Conservation (phyloP, 208 protist species). For the Trichomonas vaginalis region DNA sequence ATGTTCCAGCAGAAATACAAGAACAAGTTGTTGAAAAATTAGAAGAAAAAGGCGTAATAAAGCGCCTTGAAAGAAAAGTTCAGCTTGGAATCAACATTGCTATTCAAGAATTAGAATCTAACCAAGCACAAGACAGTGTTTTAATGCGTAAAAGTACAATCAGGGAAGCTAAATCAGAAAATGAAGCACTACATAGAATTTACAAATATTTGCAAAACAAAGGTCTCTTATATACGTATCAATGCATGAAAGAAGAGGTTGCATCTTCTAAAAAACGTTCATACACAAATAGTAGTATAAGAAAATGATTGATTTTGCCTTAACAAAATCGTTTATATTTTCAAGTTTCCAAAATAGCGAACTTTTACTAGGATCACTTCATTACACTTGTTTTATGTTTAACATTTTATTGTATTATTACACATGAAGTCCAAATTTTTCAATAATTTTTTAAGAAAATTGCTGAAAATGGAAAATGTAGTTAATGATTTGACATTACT, state of each 20-base stretch:
- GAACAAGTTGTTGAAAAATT: neutral
- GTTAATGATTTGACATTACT: too few relatives aligned
- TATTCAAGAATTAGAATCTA: neutral
- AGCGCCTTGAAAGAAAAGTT: neutral
- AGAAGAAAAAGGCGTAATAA: neutral
- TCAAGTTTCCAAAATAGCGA: too few relatives aligned
- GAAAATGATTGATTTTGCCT: too few relatives aligned
- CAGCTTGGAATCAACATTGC: neutral
- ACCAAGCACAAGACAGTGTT: neutral
- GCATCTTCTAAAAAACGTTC: neutral
- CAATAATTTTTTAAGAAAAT: too few relatives aligned
- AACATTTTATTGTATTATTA: too few relatives aligned
- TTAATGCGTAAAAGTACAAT: neutral
- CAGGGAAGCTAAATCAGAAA: neutral
- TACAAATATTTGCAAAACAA: neutral
- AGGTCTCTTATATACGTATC: neutral
- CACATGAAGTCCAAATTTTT: too few relatives aligned
- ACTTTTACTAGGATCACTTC: too few relatives aligned
- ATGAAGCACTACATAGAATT: neutral
- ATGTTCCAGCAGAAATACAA: neutral
- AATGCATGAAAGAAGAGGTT: neutral
- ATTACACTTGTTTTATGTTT: too few relatives aligned
- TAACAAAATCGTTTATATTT: too few relatives aligned
- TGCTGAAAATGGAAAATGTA: too few relatives aligned
- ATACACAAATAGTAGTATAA: neutral